These are phyloP conservation scores for Sedum album DNA, from an alignment of 164 flowering plant genomes.

Conservation along the genomic window DNA sequence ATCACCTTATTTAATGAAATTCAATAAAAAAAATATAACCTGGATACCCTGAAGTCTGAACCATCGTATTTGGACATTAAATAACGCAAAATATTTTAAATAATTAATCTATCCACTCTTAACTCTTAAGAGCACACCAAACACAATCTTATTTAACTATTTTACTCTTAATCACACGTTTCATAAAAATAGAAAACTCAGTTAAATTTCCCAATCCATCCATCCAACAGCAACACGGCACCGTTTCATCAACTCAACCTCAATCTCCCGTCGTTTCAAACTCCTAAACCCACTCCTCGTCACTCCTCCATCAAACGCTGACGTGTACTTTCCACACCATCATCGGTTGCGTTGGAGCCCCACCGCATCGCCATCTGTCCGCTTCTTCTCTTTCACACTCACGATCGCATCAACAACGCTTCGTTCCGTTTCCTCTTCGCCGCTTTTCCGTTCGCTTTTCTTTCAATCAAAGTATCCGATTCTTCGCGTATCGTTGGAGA, in stretches of 20 bases:
- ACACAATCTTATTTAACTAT: no score
- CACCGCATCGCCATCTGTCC: neutral
- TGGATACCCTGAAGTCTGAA: no score
- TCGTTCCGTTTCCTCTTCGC: neutral
- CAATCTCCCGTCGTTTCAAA: neutral
- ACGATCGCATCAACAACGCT: neutral
- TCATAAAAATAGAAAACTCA: no score
- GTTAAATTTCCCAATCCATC: no score
- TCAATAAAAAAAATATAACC: no score
- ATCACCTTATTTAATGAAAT: no score
- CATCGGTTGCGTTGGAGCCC: neutral
- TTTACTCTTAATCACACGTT: no score
- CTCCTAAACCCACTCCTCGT: neutral
- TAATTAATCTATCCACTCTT: no score
- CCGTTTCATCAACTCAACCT: neutral
- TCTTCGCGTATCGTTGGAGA: neutral
- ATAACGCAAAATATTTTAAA: no score
- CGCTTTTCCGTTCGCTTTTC: neutral
- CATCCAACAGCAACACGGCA: no score
- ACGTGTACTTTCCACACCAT: neutral
- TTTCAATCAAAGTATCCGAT: neutral
- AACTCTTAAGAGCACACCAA: no score
- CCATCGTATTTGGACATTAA: no score
- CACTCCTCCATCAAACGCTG: neutral
- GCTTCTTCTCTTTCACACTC: neutral